phyloP scores from a whole-genome alignment of 2,329 filamentous ascomycete genomes.

The Didymella glomerata region DNA sequence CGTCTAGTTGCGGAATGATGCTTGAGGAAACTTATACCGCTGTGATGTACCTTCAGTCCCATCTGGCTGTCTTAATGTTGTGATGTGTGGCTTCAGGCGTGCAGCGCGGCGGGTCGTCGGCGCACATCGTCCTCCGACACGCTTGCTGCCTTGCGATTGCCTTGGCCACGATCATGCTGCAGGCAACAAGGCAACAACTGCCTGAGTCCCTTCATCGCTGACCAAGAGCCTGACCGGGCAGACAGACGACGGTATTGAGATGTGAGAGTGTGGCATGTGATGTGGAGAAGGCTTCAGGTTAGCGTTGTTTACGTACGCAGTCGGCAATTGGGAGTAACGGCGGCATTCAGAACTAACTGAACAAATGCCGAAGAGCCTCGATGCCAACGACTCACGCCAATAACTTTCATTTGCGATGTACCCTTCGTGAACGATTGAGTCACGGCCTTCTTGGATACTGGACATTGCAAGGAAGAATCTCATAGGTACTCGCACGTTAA shows the following conservation, averaged over 20 bases:
- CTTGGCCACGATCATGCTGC: neutral
- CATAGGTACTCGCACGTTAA: neutral
- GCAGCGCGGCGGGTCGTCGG: neutral
- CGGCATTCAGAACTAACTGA: neutral
- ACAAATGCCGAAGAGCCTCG: slow-evolving; percentile 15
- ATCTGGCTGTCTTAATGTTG: neutral
- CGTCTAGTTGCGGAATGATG: neutral
- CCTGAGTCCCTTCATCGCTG: neutral
- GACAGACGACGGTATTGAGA: neutral
- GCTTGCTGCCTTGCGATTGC: slow-evolving; percentile 8
- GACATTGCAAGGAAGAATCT: no score
- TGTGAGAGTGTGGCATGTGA: neutral
- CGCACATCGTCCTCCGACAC: neutral
- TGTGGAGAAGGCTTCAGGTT: neutral
- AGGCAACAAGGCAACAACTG: slow-evolving; percentile 14
- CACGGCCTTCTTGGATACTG: no score
- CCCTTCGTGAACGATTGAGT: neutral
- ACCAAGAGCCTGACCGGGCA: neutral
- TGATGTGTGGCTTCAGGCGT: slow-evolving; percentile 2
- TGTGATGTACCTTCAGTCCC: neutral
- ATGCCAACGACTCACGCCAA: neutral
- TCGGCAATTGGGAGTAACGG: slow-evolving; percentile 12
- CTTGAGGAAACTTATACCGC: neutral
- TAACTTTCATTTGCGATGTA: neutral
- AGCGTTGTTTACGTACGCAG: slow-evolving; percentile 9